Conservation (phyloP, 163 green algal genomes). For the Prototheca stagnorum region DNA sequence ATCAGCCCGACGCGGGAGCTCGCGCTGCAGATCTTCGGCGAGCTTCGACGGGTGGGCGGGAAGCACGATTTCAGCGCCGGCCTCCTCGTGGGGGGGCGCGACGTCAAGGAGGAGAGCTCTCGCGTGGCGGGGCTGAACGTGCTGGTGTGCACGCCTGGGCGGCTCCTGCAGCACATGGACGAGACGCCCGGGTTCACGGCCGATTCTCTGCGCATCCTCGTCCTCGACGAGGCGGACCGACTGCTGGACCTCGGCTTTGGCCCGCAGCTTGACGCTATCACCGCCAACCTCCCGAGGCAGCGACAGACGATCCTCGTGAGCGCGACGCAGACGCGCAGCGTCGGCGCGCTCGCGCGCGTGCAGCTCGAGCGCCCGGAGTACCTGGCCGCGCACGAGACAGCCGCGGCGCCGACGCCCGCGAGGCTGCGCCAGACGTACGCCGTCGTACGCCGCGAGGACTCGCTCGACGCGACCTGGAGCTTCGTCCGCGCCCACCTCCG, state of each 20-base stretch:
- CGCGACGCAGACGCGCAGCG: slow-evolving; percentile 86
- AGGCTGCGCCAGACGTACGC: slow-evolving; percentile 71
- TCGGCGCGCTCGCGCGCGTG: slow-evolving; percentile 77
- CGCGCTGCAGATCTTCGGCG: slow-evolving; percentile 82
- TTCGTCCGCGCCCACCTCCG: slow-evolving; percentile 89
- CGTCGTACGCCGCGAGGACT: slow-evolving; percentile 47
- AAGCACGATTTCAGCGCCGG: slow-evolving; percentile 55
- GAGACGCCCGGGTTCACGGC: slow-evolving; percentile 88
- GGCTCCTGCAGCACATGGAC: slow-evolving; percentile 98
- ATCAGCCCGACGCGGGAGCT: slow-evolving; percentile 92
- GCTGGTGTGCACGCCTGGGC: slow-evolving; percentile 64
- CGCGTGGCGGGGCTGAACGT: slow-evolving; percentile 45
- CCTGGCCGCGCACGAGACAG: slow-evolving; percentile 75
- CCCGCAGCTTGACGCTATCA: slow-evolving; percentile 74
- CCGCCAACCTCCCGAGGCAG: slow-evolving; percentile 64
- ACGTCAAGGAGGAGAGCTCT: slow-evolving; percentile 60
- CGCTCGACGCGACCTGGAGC: slow-evolving; percentile 85
- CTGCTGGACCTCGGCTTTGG: slow-evolving; percentile 89
- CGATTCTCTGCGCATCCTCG: slow-evolving; percentile 56
- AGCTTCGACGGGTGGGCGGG: slow-evolving; percentile 48
- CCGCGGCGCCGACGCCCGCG: slow-evolving; percentile 63
- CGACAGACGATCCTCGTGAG: slow-evolving; percentile 90
- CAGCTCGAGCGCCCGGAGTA: slow-evolving; percentile 71
- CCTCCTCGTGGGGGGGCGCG: slow-evolving; percentile 82
- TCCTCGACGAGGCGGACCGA: slow-evolving; percentile 95